Percentiles rank a stretch among this genome's conserved stretches.
Conservation (phyloP, 2,329 filamentous ascomycete genomes). For the Thelonectria rubi region DNA sequence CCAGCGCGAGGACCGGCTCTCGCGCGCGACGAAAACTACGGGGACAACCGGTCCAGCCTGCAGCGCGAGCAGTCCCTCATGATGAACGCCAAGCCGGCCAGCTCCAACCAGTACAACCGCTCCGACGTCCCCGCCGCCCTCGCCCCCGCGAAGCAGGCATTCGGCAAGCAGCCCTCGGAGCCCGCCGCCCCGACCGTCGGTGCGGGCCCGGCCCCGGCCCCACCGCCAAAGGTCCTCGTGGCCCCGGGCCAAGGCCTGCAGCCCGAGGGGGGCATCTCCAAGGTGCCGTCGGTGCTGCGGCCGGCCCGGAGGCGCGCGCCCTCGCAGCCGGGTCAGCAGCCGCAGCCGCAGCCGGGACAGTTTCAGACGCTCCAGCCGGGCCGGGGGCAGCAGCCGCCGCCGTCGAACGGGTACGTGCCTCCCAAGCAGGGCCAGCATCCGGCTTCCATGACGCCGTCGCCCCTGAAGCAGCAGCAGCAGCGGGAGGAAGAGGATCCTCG, state of each 20-base stretch:
- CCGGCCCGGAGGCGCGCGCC: conserved; percentile 23
- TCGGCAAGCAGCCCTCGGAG: too few species aligned
- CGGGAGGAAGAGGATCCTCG: conserved; percentile 22
- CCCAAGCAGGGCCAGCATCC: conserved; percentile 37
- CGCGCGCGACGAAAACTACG: conserved; percentile 22
- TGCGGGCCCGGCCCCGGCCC: conserved; percentile 1
- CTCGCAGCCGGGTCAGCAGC: conserved; percentile 25
- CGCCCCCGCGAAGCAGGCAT: conserved; percentile 35
- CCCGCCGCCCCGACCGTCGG: conserved; percentile 6
- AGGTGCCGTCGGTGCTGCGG: conserved; percentile 24
- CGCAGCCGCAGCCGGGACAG: conserved; percentile 19
- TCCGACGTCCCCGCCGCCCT: conserved; percentile 36
- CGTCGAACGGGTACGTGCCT: conserved; percentile 31
- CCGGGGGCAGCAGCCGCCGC: conserved; percentile 4
- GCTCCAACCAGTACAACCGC: conserved; percentile 31
- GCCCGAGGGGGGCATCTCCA: conserved; percentile 3
- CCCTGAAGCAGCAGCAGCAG: conserved; percentile 29
- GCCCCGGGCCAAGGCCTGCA: conserved; percentile 2
- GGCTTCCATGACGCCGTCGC: conserved; percentile 40
- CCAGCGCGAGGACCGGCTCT: conserved; percentile 14
- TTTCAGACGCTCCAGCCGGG: not conserved
- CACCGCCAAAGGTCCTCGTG: conserved; percentile 1
- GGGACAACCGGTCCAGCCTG: conserved; percentile 29
- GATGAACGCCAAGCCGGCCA: conserved; percentile 32
- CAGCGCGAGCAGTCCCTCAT: conserved; percentile 41